These are phyloP conservation scores for Vigna trinervia DNA, from an alignment of 306 rosid species.

Conservation along the genomic window DNA sequence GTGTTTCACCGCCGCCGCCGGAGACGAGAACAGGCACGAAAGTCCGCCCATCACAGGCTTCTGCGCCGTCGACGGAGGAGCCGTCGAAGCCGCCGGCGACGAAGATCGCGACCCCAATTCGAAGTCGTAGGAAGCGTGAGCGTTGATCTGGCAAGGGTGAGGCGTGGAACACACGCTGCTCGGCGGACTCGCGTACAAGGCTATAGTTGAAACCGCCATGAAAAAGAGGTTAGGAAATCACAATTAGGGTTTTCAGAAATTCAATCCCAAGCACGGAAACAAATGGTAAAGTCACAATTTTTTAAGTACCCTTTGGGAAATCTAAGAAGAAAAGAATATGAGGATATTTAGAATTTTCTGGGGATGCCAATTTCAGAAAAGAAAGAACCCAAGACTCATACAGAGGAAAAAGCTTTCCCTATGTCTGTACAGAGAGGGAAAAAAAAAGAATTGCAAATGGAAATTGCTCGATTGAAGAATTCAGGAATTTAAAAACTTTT, in stretches of 20 bases:
- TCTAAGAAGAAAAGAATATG: conserved; percentile 20
- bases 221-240: not conserved
- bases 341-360: conserved; percentile 8
- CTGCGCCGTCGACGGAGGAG: conserved; percentile 69
- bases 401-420: conserved; percentile 36
- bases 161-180: conserved; percentile 84
- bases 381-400: conserved; percentile 3
- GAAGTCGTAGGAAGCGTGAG: conserved; percentile 72
- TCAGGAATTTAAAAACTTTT: conserved; percentile 17
- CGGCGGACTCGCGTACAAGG: conserved; percentile 90
- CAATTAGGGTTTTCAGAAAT: conserved; percentile 45
- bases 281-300: not conserved
- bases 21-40: conserved; percentile 80
- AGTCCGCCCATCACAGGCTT: conserved; percentile 80
- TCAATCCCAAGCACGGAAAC: conserved; percentile 34
- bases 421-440: conserved; percentile 4
- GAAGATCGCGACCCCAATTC: conserved; percentile 80
- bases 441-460: not conserved
- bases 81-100: conserved; percentile 59
- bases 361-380: conserved; percentile 2
- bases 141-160: conserved; percentile 75
- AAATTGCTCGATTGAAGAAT: conserved; percentile 42
- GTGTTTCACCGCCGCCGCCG: conserved; percentile 56
- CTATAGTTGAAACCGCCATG: conserved; percentile 90
- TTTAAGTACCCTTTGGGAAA: not conserved